Evolutionary conservation across 2,329 filamentous ascomycete species (phyloP).

Genomic region (Talaromyces piceae): DNA sequence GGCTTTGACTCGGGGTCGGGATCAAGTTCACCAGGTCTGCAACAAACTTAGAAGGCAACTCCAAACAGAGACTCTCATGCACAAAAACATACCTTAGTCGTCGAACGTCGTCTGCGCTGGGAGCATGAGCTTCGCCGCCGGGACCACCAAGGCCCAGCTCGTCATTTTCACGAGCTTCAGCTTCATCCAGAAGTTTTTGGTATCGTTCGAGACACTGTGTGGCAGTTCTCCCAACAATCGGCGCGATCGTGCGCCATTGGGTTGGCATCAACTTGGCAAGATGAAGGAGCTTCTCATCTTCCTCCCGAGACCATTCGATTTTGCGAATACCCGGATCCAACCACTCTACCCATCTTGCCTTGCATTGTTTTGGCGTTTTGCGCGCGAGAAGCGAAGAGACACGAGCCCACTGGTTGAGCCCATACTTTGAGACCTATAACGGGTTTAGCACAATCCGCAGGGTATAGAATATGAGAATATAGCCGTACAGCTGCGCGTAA

Average conservation of each 20-base stretch:
- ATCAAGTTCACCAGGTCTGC: slow-evolving; percentile 80
- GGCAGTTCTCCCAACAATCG: slow-evolving; percentile 90
- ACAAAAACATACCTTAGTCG: slow-evolving; percentile 52
- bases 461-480: neutral
- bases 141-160: slow-evolving; percentile 77
- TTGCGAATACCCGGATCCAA: slow-evolving; percentile 96
- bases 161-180: slow-evolving; percentile 76
- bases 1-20: slow-evolving; percentile 97
- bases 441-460: slow-evolving; percentile 5
- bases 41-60: slow-evolving; percentile 9
- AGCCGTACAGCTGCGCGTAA: slow-evolving; percentile 70
- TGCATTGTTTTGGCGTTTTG: slow-evolving; percentile 98
- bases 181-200: slow-evolving; percentile 91
- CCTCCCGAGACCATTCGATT: slow-evolving; percentile 97
- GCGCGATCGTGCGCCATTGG: slow-evolving; percentile 97
- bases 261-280: slow-evolving; percentile 98
- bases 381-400: slow-evolving; percentile 94
- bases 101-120: slow-evolving; percentile 86
- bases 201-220: slow-evolving; percentile 97
- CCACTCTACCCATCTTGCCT: slow-evolving; percentile 97
- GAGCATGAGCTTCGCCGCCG: slow-evolving; percentile 78
- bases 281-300: slow-evolving; percentile 94
- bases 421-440: slow-evolving; percentile 72
- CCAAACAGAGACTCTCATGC: slow-evolving; percentile 2
- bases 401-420: slow-evolving; percentile 95